Evolutionary conservation across 2,329 filamentous ascomycete species (phyloP).

Genomic region (Phaeophleospora eucalypticola): DNA sequence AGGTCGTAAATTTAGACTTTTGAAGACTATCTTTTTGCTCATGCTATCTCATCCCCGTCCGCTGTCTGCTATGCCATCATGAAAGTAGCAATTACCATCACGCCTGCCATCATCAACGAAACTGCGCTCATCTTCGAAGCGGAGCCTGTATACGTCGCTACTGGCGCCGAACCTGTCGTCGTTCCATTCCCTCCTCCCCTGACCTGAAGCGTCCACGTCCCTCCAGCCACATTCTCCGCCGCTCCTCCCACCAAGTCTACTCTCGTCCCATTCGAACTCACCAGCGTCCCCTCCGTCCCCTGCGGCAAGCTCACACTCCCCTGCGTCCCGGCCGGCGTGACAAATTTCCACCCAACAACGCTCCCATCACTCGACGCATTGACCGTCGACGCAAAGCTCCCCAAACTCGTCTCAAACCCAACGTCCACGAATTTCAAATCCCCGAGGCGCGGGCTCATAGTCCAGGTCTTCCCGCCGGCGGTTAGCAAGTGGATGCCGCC

Average conservation of each 20-base stretch:
- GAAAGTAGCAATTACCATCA: no score
- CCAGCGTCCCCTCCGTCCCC: conserved; percentile 40
- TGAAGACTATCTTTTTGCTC: no score
- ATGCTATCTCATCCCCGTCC: no score
- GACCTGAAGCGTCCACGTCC: conserved; percentile 29
- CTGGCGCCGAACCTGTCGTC: background rate
- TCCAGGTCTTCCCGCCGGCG: conserved; percentile 41
- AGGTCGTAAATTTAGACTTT: no score
- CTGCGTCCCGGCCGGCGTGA: conserved; percentile 30
- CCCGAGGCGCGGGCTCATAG: conserved; percentile 42
- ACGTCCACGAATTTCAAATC: conserved; percentile 42
- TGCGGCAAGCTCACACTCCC: conserved; percentile 32
- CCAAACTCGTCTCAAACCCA: conserved; percentile 46
- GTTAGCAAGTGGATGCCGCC: conserved; percentile 43
- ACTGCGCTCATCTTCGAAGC: no score
- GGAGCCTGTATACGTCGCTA: conserved; percentile 1
- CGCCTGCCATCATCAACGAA: no score
- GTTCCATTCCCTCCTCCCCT: conserved; percentile 3
- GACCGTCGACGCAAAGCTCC: conserved; percentile 38
- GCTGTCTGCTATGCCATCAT: no score
- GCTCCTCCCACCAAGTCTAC: conserved; percentile 24
- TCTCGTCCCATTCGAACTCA: conserved; percentile 31
- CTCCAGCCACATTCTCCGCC: conserved; percentile 23
- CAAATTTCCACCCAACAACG: conserved; percentile 21
- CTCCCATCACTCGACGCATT: conserved; percentile 22